Conservation (phyloP, 352 stramenopile species). For the Globisporangium splendens region DNA sequence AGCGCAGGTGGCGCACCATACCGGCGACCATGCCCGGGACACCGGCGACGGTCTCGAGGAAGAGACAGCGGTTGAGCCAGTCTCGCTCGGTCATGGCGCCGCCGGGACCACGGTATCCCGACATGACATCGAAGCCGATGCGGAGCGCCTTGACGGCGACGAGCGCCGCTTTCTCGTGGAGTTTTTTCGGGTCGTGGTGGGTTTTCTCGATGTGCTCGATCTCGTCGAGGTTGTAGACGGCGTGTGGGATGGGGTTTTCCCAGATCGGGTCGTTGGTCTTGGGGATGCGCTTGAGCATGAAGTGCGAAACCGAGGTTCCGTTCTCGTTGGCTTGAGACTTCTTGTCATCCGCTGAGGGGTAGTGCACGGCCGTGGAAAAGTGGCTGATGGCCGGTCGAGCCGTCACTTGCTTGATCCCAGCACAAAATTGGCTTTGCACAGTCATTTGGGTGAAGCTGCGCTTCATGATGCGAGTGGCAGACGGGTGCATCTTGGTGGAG, state of each 20-base stretch:
- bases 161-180: conserved; percentile 33
- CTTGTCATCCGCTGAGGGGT: too few relatives aligned
- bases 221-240: conserved; percentile 35
- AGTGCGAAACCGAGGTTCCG: too few relatives aligned
- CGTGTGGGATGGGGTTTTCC: conserved; percentile 41
- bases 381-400: too few relatives aligned
- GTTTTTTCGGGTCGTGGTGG: conserved; percentile 28
- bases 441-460: too few relatives aligned
- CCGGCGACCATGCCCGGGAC: conserved; percentile 75
- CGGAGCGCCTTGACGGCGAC: conserved; percentile 45
- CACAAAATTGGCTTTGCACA: too few relatives aligned
- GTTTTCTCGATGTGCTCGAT: conserved; percentile 30
- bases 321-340: too few relatives aligned
- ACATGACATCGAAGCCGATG: conserved; percentile 48
- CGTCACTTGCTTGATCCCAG: too few relatives aligned
- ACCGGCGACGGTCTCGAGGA: conserved; percentile 73
- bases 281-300: too few relatives aligned
- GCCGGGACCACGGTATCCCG: conserved; percentile 42
- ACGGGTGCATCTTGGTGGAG: too few relatives aligned
- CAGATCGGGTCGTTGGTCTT: too few relatives aligned
- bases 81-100: conserved; percentile 52
- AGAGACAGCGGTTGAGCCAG: conserved; percentile 69
- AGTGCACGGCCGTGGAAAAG: too few relatives aligned
- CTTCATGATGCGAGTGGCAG: too few relatives aligned
- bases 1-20: conserved; percentile 75